Evolutionary conservation across 768 basidiomycete species (phyloP), one percentile per base, ranked within the genome.

Genomic region (Mycena leptocephala): DNA sequence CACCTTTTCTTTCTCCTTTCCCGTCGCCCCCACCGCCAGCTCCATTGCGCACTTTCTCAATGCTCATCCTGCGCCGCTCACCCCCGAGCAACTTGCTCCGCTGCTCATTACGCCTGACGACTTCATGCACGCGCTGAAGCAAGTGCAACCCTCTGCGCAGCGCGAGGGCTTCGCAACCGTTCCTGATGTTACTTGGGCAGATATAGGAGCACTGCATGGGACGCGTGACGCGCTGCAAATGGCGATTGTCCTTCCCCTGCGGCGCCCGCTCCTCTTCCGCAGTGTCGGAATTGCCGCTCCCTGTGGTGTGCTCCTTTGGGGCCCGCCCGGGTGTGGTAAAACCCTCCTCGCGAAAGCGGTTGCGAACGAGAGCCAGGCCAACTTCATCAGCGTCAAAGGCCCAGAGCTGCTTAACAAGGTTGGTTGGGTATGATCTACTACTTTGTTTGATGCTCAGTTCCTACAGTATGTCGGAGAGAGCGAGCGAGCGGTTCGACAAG

Each of bases 131-230:
- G 98, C 98, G 0, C 90, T 99, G n/a, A 90, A 92, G 68, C 91
- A 97, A 64, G 93, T 99, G 0, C 98, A 99, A 81, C 98, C 98
- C 1, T 98, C 97, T 0, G 96, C 98, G 8, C 97, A 97, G 83
- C 95, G 98, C 53, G 98, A 99, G 88, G 98, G 98, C 5, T 99
- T 99, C 79, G 95, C 98, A 7, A 99, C 98, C 0, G 95, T 99
- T 5, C 98, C 98, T 0, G 96, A 97, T 79, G 96, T 99, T 2
- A 95, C 95, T 0, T 99, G 98, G 98, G 88, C 93, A 1, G 97
- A 99, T 82, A 90, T 99, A 59, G 98, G 98, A 26, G 98, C 98
- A 2, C 88, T 99, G n/a, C 93, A 95, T 75, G 89, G 85, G 2
- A 95, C 93, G 3, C 89, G 98, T 20, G 96, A 98, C 73, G 97